Evolutionary conservation across 2,329 filamentous ascomycete species (phyloP), one percentile per base, ranked within the genome.

Genomic region (Gliomastix tumulicola): DNA sequence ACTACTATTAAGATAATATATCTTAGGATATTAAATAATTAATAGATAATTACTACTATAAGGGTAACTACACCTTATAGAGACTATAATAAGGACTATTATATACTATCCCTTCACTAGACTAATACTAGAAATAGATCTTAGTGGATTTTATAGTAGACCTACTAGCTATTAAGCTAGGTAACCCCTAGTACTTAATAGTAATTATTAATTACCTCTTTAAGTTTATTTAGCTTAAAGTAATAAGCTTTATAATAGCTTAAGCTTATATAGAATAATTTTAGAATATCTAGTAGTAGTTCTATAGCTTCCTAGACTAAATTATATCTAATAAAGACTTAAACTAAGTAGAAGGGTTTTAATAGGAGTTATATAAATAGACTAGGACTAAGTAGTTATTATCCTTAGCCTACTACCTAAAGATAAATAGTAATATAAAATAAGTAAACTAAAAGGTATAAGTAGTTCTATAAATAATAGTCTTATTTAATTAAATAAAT

Each of bases 381-480:
- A 22, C 13, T 12, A 20, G 4, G 5, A 21, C 16, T 12, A 22
- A n/a, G 21, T 20, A 34, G 20, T 8, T 22, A 4, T 9, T 21
- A 22, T 34, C 16, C 4, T 11, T 7, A n/a, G 4, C 7, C 4
- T 15, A 32, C 17, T 18, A 32, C 17, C 30, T 20, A 6, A 20
- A 34, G 16, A 34, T 34, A 22, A 21, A 20, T 20, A 34, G 13
- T 20, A 34, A 22, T 22, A 34, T 34, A 32, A 34, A 34, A 22
- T 12, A 18, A 20, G 17, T n/a, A 34, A 34, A 34, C 8, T 34
- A 34, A 21, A 6, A 20, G 21, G 18, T 20, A 22, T 34, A 34
- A 22, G 18, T 19, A 34, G 8, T 22, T 9, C 5, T 34, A 20
- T 5, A 20, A 34, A 21, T 34, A 12, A 22, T 34, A 20, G 16